These are phyloP conservation scores for Puccinia coronata DNA, from an alignment of 1,284 basidiomycete genomes.

Conservation along the genomic window DNA sequence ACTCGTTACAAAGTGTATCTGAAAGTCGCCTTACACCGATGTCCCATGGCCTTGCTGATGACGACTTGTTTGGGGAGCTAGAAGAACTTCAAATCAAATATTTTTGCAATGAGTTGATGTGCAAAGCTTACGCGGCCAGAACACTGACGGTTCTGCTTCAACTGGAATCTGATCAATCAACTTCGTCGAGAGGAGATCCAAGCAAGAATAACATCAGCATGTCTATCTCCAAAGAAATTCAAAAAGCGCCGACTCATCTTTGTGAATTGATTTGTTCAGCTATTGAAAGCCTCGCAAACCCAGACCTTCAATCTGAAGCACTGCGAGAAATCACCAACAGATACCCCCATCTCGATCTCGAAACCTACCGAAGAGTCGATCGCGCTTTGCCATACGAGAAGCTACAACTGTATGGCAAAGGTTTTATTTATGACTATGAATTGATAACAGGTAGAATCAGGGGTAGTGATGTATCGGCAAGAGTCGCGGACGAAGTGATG, in stretches of 20 bases:
- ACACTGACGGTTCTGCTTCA: slow-evolving; percentile 45
- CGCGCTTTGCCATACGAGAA: slow-evolving; percentile 41
- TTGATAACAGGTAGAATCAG: slow-evolving; percentile 30
- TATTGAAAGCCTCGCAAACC: slow-evolving; percentile 39
- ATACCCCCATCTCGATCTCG: slow-evolving; percentile 40
- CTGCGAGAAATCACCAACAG: slow-evolving; percentile 30
- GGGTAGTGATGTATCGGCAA: slow-evolving; percentile 30
- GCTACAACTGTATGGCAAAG: slow-evolving; percentile 36
- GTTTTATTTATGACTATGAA: slow-evolving; percentile 49
- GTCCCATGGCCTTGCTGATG: neutral
- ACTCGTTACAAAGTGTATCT: neutral
- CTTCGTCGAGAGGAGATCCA: neutral
- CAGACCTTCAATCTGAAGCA: slow-evolving; percentile 43
- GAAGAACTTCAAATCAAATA: slow-evolving; percentile 44
- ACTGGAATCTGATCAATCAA: slow-evolving; percentile 37
- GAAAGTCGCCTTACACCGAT: slow-evolving; percentile 16
- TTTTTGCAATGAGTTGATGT: slow-evolving; percentile 45
- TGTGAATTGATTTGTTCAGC: slow-evolving; percentile 28
- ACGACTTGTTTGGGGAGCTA: slow-evolving; percentile 9
- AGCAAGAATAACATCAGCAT: slow-evolving; percentile 10
- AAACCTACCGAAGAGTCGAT: slow-evolving; percentile 42
- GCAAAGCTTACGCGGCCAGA: slow-evolving; percentile 36
- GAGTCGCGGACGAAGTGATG: slow-evolving; percentile 40
- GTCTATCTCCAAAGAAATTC: slow-evolving; percentile 29
- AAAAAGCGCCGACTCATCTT: slow-evolving; percentile 35